phyloP scores from a whole-genome alignment of 2,329 filamentous ascomycete species.

The Rachicladosporium sp. region DNA sequence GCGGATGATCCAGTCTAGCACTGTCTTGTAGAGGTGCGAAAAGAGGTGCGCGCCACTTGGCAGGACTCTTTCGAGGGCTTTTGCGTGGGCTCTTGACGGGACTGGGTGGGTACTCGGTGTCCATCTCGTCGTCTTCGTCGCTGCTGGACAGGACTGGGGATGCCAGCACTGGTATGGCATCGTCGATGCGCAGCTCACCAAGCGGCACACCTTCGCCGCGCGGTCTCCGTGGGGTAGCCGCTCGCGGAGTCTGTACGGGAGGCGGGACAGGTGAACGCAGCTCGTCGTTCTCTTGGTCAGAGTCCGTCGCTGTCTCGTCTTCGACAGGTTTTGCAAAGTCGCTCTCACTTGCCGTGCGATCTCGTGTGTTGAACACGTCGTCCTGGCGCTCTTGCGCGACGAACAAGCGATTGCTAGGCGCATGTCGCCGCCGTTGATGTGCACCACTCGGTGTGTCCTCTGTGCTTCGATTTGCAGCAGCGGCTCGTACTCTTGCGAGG shows the following conservation, averaged over 20 bases:
- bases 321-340: slow-evolving; percentile 8
- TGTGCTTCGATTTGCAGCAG: slow-evolving; percentile 8
- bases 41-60: slow-evolving; percentile 5
- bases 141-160: slow-evolving; percentile 4
- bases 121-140: slow-evolving; percentile 13
- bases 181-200: slow-evolving; percentile 19
- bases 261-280: slow-evolving; percentile 26
- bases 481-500: slow-evolving; percentile 15
- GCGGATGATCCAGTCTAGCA: neutral
- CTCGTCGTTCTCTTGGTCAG: slow-evolving; percentile 39
- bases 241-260: slow-evolving; percentile 17
- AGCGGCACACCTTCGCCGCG: slow-evolving; percentile 18
- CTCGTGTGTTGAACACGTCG: slow-evolving; percentile 2
- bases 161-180: slow-evolving; percentile 4
- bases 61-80: slow-evolving; percentile 14
- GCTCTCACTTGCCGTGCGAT: slow-evolving; percentile 1
- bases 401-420: slow-evolving; percentile 11
- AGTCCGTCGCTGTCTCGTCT: slow-evolving; percentile 24
- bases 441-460: slow-evolving; percentile 15
- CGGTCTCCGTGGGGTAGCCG: slow-evolving; percentile 16
- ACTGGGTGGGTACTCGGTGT: slow-evolving; percentile 25
- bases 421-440: slow-evolving; percentile 1
- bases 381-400: slow-evolving; percentile 11
- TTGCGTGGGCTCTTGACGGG: slow-evolving; percentile 22
- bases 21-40: neutral